phyloP scores from a whole-genome alignment of 352 stramenopile species.

The Phytophthora europaea region DNA sequence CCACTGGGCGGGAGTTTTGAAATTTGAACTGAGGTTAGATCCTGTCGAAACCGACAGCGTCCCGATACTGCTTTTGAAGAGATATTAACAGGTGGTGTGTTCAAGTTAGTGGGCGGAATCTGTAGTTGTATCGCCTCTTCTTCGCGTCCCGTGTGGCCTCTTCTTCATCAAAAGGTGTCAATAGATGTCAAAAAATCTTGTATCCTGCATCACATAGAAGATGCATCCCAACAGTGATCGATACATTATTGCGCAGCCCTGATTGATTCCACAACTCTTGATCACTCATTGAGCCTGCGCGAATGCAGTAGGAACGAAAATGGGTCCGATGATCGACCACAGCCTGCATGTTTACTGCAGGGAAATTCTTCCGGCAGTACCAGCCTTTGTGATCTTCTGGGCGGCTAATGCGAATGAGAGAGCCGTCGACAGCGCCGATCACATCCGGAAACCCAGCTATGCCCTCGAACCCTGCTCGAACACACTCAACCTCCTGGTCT shows the following conservation, averaged over 20 bases:
- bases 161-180: slow-evolving; percentile 1
- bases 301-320: slow-evolving; percentile 1
- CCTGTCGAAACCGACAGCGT: too few species aligned
- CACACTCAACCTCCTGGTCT: background rate
- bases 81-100: too few species aligned
- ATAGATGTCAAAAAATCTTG: slow-evolving; percentile 15
- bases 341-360: background rate
- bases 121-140: slow-evolving; percentile 19
- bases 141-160: background rate
- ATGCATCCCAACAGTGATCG: slow-evolving; percentile 6
- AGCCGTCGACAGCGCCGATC: background rate
- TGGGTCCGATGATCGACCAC: background rate
- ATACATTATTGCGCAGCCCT: slow-evolving; percentile 6
- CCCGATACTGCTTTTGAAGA: too few species aligned
- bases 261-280: slow-evolving; percentile 19
- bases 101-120: too few species aligned
- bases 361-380: background rate
- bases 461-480: background rate
- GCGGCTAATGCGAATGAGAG: background rate
- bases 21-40: too few species aligned
- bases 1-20: too few species aligned
- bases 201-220: slow-evolving; percentile 12
- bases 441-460: background rate
- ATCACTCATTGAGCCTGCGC: slow-evolving; percentile 21
- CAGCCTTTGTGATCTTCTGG: background rate